Base-by-base conservation (phyloP, 495 filamentous ascomycete genomes). In the Pyrenula aspistea region DNA sequence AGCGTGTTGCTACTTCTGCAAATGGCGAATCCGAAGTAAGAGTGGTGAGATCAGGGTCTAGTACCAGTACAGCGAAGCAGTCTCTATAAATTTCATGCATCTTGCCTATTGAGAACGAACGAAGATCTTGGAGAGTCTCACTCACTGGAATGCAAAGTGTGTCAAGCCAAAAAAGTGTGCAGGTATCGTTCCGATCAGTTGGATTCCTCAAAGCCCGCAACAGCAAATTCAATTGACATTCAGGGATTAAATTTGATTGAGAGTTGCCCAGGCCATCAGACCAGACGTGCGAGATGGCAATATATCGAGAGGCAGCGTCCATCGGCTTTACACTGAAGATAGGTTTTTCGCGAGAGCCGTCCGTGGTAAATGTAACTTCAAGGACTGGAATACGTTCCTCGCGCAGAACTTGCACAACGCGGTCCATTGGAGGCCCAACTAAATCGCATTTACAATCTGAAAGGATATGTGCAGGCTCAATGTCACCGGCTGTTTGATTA, bases 121-220 rank as follows among this genome's bases (percentile, higher is more conserved):
- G 54, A n/a, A 62, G 55, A 2, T 55, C 23, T 19, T 55, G 48
- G 10, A 62, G 31, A 2, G 57, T 8, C 2, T 54, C 50, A 42
- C 54, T 22, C 3, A 62, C 57, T 4, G 68, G 68, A 23, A 68
- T 59, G 56, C 66, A 68, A 15, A 71, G 62, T 4, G 68, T 71
- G 49, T 71, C 68, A 36, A 71, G 63, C 68, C 66, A 71, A 25
- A 71, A 60, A 24, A 47, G 31, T 42, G 63, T 49, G 10, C 19
- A 21, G 8, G 50, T 24, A 20, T 24, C 50, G 10, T 52, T 52
- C 22, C 8, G 22, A 10, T 52, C 10, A 4, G 50, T 20, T 20
- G n/a, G 50, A 52, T 24, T 52, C 8, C 50, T 21, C 22, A 21
- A 10, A 21, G 50, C 50, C 20, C 51, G 24, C 22, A 23, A 47